phyloP scores from a whole-genome alignment of 306 rosid genomes.

The Lotus japonicus region DNA sequence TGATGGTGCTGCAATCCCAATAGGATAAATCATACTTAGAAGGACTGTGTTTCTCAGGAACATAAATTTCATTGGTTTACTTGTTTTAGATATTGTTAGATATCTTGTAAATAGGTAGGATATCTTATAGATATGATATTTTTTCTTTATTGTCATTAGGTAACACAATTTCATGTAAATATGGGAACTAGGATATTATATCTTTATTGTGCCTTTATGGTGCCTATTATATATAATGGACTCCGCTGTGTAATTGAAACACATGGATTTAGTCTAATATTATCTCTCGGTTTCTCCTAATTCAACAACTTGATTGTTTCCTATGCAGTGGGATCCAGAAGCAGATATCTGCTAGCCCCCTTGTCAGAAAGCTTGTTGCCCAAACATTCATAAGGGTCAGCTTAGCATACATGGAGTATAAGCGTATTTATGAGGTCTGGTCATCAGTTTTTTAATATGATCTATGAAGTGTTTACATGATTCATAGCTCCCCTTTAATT shows the following conservation, averaged over 20 bases:
- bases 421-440: conserved; percentile 79
- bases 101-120: no score
- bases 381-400: conserved; percentile 59
- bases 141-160: no score
- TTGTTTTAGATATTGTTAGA: no score
- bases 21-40: neutral
- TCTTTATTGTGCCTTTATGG: no score
- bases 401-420: conserved; percentile 77
- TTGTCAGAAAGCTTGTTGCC: conserved; percentile 68
- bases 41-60: neutral
- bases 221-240: no score
- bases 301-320: conserved; percentile 18
- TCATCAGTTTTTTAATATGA: neutral
- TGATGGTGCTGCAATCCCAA: neutral
- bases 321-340: conserved; percentile 74
- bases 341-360: conserved; percentile 67
- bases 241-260: no score
- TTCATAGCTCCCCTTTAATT: neutral
- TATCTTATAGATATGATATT: no score
- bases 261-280: no score
- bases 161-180: no score
- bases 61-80: neutral
- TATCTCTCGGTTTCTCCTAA: no score
- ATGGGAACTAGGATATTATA: no score
- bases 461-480: conserved; percentile 7